Evolutionary conservation across 129 eudicot genomes (phyloP), one percentile per base, ranked within the genome.

Genomic region (Centrapalus pauciflorus): DNA sequence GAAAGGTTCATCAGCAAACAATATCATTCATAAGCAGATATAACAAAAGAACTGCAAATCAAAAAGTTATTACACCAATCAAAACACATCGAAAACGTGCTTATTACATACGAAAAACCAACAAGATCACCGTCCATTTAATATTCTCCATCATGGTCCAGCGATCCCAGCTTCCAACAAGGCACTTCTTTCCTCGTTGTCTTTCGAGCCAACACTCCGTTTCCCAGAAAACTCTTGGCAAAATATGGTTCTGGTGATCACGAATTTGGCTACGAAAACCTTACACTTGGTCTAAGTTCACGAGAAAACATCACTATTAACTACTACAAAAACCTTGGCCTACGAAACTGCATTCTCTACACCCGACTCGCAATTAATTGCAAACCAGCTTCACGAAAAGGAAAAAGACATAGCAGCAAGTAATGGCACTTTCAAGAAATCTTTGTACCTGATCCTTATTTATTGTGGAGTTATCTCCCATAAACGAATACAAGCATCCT

Each of bases 401-500:
- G 24, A 43, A 72, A n/a, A 67, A 37, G 30, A 76, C 28, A 45
- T 24, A 23, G 61, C 50, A 46, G 24, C 45, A 41, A 73, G 23
- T 43, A 14, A 55, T n/a, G 60, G 70, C 38, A 32, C 54, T 14
- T 52, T 76, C 24, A 50, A 28, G 41, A 69, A 60, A 51, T 32
- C 20, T 33, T 46, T 14, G 65, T 55, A 55, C 55, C 50, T 43
- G 51, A 48, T 55, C 26, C 9, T 46, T 54, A 24, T 69, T 75
- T 76, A 76, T 71, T 88, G 82, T 61, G 84, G 85, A 25, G 81
- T 74, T 34, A 93, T 24, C 30, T 59, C 48, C 98, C 98, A 93
- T 40, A 84, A 61, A 56, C 98, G 96, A 67, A 93, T 79, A 58
- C 87, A 93, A 8, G 86, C 96, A 73, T 93, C 98, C 67, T 93